These are phyloP conservation scores for Globisporangium solare DNA, from an alignment of 352 stramenopile species.

Conservation along the genomic window DNA sequence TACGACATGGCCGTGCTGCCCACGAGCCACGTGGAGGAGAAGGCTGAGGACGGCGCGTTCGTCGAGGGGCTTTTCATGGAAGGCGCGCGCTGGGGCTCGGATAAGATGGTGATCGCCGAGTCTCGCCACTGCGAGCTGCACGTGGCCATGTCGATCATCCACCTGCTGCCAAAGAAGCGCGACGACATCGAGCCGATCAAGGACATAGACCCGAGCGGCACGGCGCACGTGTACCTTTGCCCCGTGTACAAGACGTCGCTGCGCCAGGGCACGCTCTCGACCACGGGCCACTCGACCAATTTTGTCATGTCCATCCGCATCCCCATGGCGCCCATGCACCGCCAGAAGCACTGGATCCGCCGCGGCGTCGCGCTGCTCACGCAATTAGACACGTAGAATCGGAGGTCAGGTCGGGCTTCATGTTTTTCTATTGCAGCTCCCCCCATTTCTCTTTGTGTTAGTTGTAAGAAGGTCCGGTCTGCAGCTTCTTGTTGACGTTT, in stretches of 20 bases:
- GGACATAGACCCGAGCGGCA: slow-evolving; percentile 85
- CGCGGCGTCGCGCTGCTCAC: slow-evolving; percentile 92
- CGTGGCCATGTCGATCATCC: slow-evolving; percentile 82
- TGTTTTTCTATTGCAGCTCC: not conserved
- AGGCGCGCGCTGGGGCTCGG: slow-evolving; percentile 81
- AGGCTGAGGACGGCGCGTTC: slow-evolving; percentile 84
- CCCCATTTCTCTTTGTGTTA: not conserved
- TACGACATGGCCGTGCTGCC: slow-evolving; percentile 87
- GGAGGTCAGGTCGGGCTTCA: not conserved
- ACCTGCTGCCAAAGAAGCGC: slow-evolving; percentile 72
- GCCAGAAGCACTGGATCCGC: slow-evolving; percentile 95
- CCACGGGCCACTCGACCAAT: slow-evolving; percentile 94
- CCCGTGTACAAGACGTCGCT: slow-evolving; percentile 92
- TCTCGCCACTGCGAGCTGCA: slow-evolving; percentile 84
- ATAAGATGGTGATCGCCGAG: slow-evolving; percentile 70
- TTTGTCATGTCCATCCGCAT: slow-evolving; percentile 94
- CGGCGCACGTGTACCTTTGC: slow-evolving; percentile 89
- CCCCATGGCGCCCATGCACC: slow-evolving; percentile 81
- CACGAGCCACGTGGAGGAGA: slow-evolving; percentile 31
- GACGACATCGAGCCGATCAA: slow-evolving; percentile 86
- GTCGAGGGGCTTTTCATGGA: slow-evolving; percentile 91
- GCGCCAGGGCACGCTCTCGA: slow-evolving; percentile 88
- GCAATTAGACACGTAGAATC: slow-evolving; percentile 82
- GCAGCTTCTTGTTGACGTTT: too few relatives aligned
- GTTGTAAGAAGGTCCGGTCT: too few relatives aligned